Evolutionary conservation across 2,329 filamentous ascomycete species (phyloP).

Genomic region (Aspergillus arachidicola): DNA sequence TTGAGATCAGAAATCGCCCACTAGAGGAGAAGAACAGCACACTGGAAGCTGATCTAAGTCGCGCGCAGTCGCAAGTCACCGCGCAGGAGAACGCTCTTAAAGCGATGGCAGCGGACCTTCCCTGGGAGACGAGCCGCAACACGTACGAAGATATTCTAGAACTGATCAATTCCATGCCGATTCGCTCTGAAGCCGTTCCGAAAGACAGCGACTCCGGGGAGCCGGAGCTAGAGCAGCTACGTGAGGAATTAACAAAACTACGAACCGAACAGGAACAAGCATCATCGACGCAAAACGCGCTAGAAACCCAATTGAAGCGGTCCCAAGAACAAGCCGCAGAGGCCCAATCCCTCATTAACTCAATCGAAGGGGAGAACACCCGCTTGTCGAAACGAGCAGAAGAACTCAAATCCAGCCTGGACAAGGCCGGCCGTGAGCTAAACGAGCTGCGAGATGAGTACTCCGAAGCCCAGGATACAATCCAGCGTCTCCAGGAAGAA

Average conservation of each 20-base stretch:
- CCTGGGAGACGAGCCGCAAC: constrained; percentile 34
- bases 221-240: constrained; percentile 25
- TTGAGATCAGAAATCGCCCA: constrained; percentile 39
- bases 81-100: constrained; percentile 42
- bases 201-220: constrained; percentile 23
- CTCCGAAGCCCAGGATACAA: constrained; percentile 32
- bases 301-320: constrained; percentile 39
- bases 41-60: constrained; percentile 38
- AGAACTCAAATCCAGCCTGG: constrained; percentile 36
- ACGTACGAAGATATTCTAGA: constrained; percentile 45
- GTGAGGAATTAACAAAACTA: constrained; percentile 33
- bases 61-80: constrained; percentile 38
- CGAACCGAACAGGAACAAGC: constrained; percentile 35
- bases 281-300: constrained; percentile 29
- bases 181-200: constrained; percentile 14
- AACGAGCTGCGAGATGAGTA: constrained; percentile 34
- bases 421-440: constrained; percentile 35
- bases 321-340: constrained; percentile 41
- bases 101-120: constrained; percentile 39
- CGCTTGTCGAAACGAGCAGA: constrained; percentile 38
- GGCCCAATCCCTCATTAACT: constrained; percentile 39
- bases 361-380: constrained; percentile 43
- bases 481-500: constrained; percentile 33
- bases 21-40: constrained; percentile 42
- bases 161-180: constrained; percentile 35